Evolutionary conservation across 148 eudicot genomes (phyloP), one percentile per base, ranked within the genome.

Genomic region (Selenicereus undatus): DNA sequence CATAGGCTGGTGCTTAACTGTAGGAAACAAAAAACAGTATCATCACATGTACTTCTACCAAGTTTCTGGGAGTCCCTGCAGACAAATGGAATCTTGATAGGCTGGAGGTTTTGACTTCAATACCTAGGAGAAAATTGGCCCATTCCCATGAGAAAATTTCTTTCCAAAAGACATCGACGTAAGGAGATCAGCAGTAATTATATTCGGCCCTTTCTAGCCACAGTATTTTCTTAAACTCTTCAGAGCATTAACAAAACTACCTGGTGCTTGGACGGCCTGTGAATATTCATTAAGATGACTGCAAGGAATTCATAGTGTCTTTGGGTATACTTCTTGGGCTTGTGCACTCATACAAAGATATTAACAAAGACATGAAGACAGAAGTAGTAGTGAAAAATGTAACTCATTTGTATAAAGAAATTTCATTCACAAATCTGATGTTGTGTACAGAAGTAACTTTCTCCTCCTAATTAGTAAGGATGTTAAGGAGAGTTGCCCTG

Each of bases 401-500:
- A 17, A 50, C 52, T 20, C 13, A 27, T 74, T 13, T 74, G 60
- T 74, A 27, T 26, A 74, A 18, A 50, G 60, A 74, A 11, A 50
- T 17, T 26, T 27, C 65, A 51, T 75, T 75, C 35, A 54, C 64
- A 75, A n/a, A 18, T 16, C 43, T 73, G 65, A 52, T 16, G 52
- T n/a, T 73, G 18, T 43, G 56, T 43, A 51, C 65, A 29, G 12
- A 75, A 74, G 18, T 12, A 73, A 16, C 45, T 16, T 10, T 6
- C 27, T 30, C 54, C 22, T 20, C 68, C 84, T 88, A 87, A 58
- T 86, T 78, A 71, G 85, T 87, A 64, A 89, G 87, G 81, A 83
- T 81, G 81, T 90, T 90, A 69, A 88, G 93, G 58, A 88, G 84
- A 54, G 83, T 77, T 80, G 85, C 85, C 86, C 91, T 82, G 64